phyloP scores from a whole-genome alignment of 2,329 filamentous ascomycete genomes.

The Aphanoascus verrucosus region DNA sequence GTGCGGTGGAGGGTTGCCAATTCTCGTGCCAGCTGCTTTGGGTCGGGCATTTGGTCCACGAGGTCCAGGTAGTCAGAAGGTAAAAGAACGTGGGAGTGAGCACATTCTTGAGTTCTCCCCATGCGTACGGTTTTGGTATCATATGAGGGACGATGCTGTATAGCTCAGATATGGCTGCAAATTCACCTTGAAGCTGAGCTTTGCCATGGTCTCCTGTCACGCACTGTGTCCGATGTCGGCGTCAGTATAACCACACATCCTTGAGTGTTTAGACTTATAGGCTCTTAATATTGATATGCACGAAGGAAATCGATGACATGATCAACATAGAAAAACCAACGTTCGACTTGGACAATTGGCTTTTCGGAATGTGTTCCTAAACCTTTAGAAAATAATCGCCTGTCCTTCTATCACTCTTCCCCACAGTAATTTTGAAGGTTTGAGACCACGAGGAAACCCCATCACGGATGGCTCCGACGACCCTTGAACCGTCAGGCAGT shows the following conservation, averaged over 20 bases:
- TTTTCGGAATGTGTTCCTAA: not conserved
- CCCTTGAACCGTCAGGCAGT: constrained; percentile 18
- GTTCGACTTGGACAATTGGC: too few species aligned
- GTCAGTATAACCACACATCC: not conserved
- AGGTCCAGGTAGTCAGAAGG: not conserved
- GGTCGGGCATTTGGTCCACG: constrained; percentile 16
- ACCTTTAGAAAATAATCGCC: constrained; percentile 7
- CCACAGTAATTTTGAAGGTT: constrained; percentile 21
- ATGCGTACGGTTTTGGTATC: constrained; percentile 23
- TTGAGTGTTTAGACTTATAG: too few species aligned
- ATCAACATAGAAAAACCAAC: too few species aligned
- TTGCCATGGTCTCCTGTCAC: not conserved
- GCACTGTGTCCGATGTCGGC: not conserved
- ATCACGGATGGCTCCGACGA: constrained; percentile 20
- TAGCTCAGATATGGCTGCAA: constrained; percentile 24
- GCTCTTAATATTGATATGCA: too few species aligned
- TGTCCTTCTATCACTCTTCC: constrained; percentile 8
- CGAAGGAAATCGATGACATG: too few species aligned
- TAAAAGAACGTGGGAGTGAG: constrained; percentile 16
- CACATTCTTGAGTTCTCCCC: constrained; percentile 16
- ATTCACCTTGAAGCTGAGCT: constrained; percentile 24
- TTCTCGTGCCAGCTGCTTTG: constrained; percentile 17
- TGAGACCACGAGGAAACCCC: constrained; percentile 24
- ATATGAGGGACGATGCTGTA: constrained; percentile 21
- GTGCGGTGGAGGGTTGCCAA: constrained; percentile 21